A percentile compares a stretch with the other conserved stretches of the same genome.
These are phyloP conservation scores for Colletotrichum magnum DNA, from an alignment of 2,329 filamentous ascomycete genomes.

Conservation along the genomic window DNA sequence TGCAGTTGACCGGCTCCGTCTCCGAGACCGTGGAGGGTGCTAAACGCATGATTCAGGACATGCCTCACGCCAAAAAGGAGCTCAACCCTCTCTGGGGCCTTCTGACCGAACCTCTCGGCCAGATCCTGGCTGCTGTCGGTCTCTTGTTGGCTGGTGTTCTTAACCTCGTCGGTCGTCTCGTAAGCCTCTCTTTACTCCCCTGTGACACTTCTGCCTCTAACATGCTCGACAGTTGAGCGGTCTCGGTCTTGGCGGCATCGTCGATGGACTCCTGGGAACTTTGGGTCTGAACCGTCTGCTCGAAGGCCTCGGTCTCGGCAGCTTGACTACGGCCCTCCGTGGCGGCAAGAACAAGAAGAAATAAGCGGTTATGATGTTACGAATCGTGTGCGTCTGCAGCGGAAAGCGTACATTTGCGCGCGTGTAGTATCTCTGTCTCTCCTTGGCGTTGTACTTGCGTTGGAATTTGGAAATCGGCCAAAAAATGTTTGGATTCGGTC, in stretches of 20 bases:
- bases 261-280: slow-evolving; percentile 84
- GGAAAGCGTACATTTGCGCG: background rate
- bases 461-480: background rate
- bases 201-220: slow-evolving; percentile 41
- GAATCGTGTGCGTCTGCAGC: slow-evolving; percentile 1
- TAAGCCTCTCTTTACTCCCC: slow-evolving; percentile 48
- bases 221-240: slow-evolving; percentile 70
- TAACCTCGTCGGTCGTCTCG: slow-evolving; percentile 83
- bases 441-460: slow-evolving; percentile 10
- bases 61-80: slow-evolving; percentile 96
- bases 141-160: slow-evolving; percentile 86
- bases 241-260: slow-evolving; percentile 84
- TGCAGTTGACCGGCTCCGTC: slow-evolving; percentile 80
- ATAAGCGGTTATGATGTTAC: slow-evolving; percentile 33
- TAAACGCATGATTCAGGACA: slow-evolving; percentile 89
- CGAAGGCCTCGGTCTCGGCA: slow-evolving; percentile 77
- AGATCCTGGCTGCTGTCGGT: slow-evolving; percentile 92
- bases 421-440: background rate
- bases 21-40: slow-evolving; percentile 88
- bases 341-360: slow-evolving; percentile 55
- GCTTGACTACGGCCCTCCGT: slow-evolving; percentile 58
- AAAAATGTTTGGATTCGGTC: slow-evolving; percentile 22
- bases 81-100: slow-evolving; percentile 91
- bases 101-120: slow-evolving; percentile 87
- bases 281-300: slow-evolving; percentile 83